Percentiles rank a stretch among this genome's conserved stretches.
Conservation (phyloP, 495 filamentous ascomycete species). For the Penicillium argentinense region DNA sequence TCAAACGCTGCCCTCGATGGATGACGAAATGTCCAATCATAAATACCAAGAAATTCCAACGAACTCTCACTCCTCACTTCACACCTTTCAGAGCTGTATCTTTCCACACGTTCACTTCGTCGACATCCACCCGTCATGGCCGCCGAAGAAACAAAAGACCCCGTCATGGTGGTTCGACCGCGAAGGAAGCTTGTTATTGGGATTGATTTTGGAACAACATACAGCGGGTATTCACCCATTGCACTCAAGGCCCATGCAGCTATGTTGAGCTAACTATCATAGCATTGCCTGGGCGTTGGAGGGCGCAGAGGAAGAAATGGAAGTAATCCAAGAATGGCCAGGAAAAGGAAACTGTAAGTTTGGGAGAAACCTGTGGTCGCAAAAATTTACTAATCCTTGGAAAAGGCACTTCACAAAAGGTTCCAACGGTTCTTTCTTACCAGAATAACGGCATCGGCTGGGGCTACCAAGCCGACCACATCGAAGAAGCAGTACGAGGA, state of each 20-base stretch:
- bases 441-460: conserved; percentile 28
- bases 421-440: conserved; percentile 49
- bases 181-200: conserved; percentile 24
- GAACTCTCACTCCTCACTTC: too few relatives aligned
- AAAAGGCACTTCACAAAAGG: conserved; percentile 42
- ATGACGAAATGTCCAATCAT: too few relatives aligned
- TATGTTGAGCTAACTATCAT: conserved; percentile 17
- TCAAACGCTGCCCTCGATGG: too few relatives aligned
- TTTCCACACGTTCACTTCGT: too few relatives aligned
- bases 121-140: too few relatives aligned
- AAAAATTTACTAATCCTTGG: background rate
- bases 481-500: conserved; percentile 25
- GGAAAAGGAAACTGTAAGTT: conserved; percentile 23
- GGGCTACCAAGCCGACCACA: conserved; percentile 40
- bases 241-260: conserved; percentile 16
- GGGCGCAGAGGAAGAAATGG: conserved; percentile 16
- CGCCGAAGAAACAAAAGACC: too few relatives aligned
- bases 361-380: background rate
- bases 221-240: conserved; percentile 24
- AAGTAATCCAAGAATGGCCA: conserved; percentile 41
- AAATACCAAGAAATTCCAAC: too few relatives aligned
- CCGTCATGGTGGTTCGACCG: too few relatives aligned
- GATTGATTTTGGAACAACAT: conserved; percentile 53
- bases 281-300: conserved; percentile 25
- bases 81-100: too few relatives aligned